Conservation (phyloP, 2,329 filamentous ascomycete species). For the Claviceps arundinis region DNA sequence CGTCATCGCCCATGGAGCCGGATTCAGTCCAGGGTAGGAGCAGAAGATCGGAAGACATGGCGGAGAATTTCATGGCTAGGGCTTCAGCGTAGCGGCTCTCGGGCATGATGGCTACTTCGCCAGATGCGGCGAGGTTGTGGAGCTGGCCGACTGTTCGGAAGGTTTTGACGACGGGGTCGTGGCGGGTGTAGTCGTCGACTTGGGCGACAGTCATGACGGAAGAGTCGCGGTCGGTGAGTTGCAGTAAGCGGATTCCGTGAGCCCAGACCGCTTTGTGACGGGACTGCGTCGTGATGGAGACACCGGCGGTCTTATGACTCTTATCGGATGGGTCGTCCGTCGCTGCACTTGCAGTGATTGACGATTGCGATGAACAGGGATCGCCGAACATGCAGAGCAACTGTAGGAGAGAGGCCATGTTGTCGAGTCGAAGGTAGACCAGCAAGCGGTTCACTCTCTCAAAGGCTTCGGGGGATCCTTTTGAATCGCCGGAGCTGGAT, state of each 20-base stretch:
- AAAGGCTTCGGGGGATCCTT: conserved; percentile 1
- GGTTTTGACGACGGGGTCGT: conserved; percentile 79
- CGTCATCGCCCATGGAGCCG: conserved; percentile 61
- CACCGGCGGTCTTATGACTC: conserved; percentile 9
- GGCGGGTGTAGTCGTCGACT: conserved; percentile 55
- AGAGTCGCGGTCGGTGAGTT: conserved; percentile 83
- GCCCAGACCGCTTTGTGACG: conserved; percentile 39
- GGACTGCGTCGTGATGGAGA: not conserved
- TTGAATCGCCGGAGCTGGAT: conserved; percentile 6
- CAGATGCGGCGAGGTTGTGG: conserved; percentile 70
- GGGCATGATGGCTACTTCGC: conserved; percentile 67
- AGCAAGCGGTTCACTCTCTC: conserved; percentile 48
- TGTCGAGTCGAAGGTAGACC: conserved; percentile 75
- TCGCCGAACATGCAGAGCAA: conserved; percentile 69
- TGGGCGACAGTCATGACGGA: conserved; percentile 92
- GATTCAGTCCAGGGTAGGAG: conserved; percentile 85
- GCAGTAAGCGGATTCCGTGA: conserved; percentile 73
- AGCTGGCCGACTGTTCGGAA: conserved; percentile 82
- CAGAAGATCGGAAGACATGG: conserved; percentile 59
- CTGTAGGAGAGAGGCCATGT: conserved; percentile 67
- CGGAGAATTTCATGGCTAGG: conserved; percentile 54
- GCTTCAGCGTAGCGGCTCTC: conserved; percentile 68
- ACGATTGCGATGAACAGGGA: conserved; percentile 11
- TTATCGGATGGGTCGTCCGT: conserved; percentile 7
- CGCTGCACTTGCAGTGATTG: not conserved